Percentiles rank a stretch among this genome's conserved stretches.
Evolutionary conservation across 148 eudicot genomes (phyloP).

Genomic region (Arbutus unedo): DNA sequence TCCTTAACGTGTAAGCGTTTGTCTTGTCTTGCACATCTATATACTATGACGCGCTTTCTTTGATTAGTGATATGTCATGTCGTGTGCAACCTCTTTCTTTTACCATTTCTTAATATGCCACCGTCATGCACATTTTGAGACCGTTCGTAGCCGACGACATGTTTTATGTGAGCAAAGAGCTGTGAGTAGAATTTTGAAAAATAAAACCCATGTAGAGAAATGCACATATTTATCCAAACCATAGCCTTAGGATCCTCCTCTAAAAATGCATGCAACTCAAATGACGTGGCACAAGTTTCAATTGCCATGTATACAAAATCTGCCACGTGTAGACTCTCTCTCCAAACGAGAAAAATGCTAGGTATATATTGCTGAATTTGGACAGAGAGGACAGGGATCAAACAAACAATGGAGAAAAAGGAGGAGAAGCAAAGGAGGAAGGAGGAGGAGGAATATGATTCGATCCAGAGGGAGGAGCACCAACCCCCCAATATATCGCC

Average conservation of each 20-base stretch:
- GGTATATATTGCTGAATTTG: not conserved
- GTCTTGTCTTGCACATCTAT: too few relatives aligned
- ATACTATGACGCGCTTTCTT: too few relatives aligned
- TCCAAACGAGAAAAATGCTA: not conserved
- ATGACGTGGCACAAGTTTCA: not conserved
- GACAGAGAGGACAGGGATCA: not conserved
- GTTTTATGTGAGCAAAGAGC: too few relatives aligned
- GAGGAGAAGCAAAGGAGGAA: not conserved
- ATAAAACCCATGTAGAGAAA: too few relatives aligned
- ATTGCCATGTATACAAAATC: not conserved
- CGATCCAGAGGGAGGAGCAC: constrained; percentile 11
- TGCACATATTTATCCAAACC: not conserved
- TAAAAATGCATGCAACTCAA: not conserved
- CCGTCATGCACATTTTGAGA: too few relatives aligned
- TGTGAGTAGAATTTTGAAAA: too few relatives aligned
- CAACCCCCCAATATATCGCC: constrained; percentile 32
- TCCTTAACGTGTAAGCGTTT: too few relatives aligned
- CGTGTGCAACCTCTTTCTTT: too few relatives aligned
- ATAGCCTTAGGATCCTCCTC: not conserved
- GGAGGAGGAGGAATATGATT: not conserved
- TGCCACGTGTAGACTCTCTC: not conserved
- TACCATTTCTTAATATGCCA: too few relatives aligned
- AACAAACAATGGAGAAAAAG: not conserved
- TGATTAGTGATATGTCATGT: too few relatives aligned
- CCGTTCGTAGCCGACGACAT: too few relatives aligned